These are phyloP conservation scores for Ustilago bromivora DNA, from an alignment of 1,284 basidiomycete genomes.

Conservation along the genomic window DNA sequence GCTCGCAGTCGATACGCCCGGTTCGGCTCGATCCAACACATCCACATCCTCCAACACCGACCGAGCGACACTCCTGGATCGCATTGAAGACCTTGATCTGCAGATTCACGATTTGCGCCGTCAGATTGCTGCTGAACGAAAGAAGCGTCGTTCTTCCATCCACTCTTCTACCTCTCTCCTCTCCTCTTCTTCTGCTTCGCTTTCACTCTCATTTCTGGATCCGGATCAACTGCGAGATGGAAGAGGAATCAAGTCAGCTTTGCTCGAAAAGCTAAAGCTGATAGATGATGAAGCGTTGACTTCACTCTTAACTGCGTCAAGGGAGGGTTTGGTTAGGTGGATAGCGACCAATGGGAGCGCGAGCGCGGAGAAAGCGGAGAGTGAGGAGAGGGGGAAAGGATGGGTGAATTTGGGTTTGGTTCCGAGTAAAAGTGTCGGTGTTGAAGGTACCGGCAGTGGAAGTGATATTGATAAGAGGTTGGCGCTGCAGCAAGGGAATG, in stretches of 20 bases:
- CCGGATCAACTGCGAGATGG: not conserved
- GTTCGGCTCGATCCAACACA: slow-evolving; percentile 35
- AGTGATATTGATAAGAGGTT: slow-evolving; percentile 33
- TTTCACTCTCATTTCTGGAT: slow-evolving; percentile 12
- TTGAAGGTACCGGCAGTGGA: slow-evolving; percentile 34
- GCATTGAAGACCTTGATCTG: slow-evolving; percentile 33
- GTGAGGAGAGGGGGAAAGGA: not conserved
- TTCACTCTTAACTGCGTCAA: slow-evolving; percentile 12
- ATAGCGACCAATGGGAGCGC: not conserved
- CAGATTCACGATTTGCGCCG: slow-evolving; percentile 33
- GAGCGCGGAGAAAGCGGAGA: too few relatives aligned
- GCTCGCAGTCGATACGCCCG: slow-evolving; percentile 21
- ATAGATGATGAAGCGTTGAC: slow-evolving; percentile 48
- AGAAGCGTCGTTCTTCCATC: slow-evolving; percentile 7
- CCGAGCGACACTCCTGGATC: slow-evolving; percentile 26
- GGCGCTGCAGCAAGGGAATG: not conserved
- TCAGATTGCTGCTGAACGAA: slow-evolving; percentile 18
- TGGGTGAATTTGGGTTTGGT: slow-evolving; percentile 12
- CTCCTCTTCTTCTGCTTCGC: not conserved
- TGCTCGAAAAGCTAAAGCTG: slow-evolving; percentile 18
- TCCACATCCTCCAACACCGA: slow-evolving; percentile 25
- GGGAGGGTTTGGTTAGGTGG: slow-evolving; percentile 3
- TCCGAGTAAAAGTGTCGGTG: slow-evolving; percentile 36
- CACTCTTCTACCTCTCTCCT: not conserved
- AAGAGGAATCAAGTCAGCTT: not conserved